Percentiles rank a stretch among this genome's conserved stretches.
These are phyloP conservation scores for Vigna unguiculata DNA, from an alignment of 306 rosid species.

Conservation along the genomic window DNA sequence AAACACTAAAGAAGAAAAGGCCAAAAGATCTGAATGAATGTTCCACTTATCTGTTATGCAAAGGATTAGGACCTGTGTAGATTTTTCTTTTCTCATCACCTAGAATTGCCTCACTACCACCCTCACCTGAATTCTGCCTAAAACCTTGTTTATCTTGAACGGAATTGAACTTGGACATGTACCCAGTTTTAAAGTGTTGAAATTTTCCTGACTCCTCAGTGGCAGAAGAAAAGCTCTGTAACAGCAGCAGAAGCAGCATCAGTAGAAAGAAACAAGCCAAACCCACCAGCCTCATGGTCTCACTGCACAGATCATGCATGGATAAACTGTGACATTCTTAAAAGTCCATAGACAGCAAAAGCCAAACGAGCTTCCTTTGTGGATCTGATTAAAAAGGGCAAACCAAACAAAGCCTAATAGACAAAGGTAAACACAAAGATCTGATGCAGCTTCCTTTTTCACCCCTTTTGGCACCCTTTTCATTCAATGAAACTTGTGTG, in stretches of 20 bases:
- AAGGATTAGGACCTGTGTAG: constrained; percentile 85
- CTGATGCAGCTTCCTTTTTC: constrained; percentile 20
- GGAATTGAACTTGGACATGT: constrained; percentile 37
- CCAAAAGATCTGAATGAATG: constrained; percentile 43
- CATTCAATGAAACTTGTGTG: neutral
- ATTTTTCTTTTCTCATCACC: constrained; percentile 72
- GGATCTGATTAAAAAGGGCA: constrained; percentile 44
- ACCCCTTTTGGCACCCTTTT: constrained; percentile 1
- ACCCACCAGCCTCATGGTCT: constrained; percentile 40
- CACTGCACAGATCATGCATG: neutral
- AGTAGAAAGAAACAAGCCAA: constrained; percentile 43
- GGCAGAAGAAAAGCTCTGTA: constrained; percentile 15
- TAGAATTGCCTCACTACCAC: constrained; percentile 44
- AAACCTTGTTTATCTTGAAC: constrained; percentile 22
- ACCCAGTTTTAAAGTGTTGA: constrained; percentile 49
- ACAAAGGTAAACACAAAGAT: constrained; percentile 29
- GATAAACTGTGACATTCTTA: neutral
- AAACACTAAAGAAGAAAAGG: constrained; percentile 17
- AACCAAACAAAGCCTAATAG: constrained; percentile 18
- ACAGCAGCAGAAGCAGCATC: constrained; percentile 40
- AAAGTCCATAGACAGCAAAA: constrained; percentile 37
- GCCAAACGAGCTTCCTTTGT: constrained; percentile 7
- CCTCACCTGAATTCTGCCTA: constrained; percentile 39
- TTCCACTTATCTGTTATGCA: constrained; percentile 72
- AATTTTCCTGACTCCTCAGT: constrained; percentile 39